Conservation (phyloP, 306 rosid genomes). For the Acmispon strigosus region DNA sequence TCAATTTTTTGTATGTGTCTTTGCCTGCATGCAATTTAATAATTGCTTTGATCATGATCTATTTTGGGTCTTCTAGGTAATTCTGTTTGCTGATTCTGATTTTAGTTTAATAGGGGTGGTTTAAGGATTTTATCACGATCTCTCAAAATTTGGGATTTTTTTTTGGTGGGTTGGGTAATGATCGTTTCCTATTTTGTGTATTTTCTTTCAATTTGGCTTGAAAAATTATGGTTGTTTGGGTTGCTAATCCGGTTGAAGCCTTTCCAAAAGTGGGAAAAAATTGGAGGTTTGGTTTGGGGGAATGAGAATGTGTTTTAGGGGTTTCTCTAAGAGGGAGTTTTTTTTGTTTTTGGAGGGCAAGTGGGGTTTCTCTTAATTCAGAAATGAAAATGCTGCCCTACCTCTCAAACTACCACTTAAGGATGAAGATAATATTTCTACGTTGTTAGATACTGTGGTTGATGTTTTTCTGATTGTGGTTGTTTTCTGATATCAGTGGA, state of each 20-base stretch:
- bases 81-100: neutral
- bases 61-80: neutral
- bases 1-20: neutral
- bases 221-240: neutral
- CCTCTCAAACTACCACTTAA: no score
- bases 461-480: neutral
- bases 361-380: no score
- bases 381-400: no score
- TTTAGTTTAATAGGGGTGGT: neutral
- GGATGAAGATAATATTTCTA: neutral
- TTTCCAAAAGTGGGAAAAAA: neutral
- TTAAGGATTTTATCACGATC: neutral
- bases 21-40: neutral
- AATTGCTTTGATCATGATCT: constrained; percentile 18
- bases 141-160: neutral
- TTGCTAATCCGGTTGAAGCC: neutral
- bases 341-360: no score
- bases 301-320: neutral
- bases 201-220: neutral
- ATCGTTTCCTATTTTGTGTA: neutral
- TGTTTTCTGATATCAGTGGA: neutral
- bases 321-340: no score
- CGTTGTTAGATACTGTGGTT: neutral
- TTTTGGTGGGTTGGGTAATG: neutral
- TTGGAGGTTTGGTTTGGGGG: neutral